Base-by-base conservation (phyloP, 768 basidiomycete genomes). In the Scleroderma bovista region DNA sequence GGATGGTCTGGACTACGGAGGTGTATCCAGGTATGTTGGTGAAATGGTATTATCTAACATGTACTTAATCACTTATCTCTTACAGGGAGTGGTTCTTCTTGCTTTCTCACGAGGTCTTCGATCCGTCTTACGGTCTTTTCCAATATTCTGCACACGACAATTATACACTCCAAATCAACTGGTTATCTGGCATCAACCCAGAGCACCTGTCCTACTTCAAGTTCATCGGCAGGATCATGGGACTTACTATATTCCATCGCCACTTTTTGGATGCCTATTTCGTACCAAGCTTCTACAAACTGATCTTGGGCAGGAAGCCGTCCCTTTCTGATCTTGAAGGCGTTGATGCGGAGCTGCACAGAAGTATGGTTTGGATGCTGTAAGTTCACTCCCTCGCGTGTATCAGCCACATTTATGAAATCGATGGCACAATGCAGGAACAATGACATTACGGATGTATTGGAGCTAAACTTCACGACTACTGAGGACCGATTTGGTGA, bases 1-100 rank as follows among this genome's bases (percentile, higher is more conserved):
- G 60, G 88, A 88, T 59, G 87, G 84, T 9, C 62, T 90, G 51
- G 87, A 89, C 63, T 86, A 86, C 56, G 86, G 85, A 55, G 86
- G 85, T 62, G 81, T 87, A 24, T 83, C 81, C 37, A 80, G 86
- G 86, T 81, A 60, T 50, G 70, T 61, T 22, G 34, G 31, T 17
- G 13, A 19, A 9, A n/a, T 11, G 8, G 22, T 23, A 51, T 29
- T 15, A 13, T 13, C 32, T 26, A 46, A 19, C 47, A 13, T 46
- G n/a, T 16, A 15, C 41, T 43, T 20, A 19, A 39, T 45, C 56
- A 32, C 52, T 26, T 50, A 44, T 51, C 38, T 33, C 11, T 16
- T 31, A 19, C 52, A 88, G 87, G 65, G 88, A 89, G 69, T 90
- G 88, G 86, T 88, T 90, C 72, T 88, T 90, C 78, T 70, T 89